Base-by-base conservation (phyloP, 129 eudicot species). In the Scalesia atractyloides region DNA sequence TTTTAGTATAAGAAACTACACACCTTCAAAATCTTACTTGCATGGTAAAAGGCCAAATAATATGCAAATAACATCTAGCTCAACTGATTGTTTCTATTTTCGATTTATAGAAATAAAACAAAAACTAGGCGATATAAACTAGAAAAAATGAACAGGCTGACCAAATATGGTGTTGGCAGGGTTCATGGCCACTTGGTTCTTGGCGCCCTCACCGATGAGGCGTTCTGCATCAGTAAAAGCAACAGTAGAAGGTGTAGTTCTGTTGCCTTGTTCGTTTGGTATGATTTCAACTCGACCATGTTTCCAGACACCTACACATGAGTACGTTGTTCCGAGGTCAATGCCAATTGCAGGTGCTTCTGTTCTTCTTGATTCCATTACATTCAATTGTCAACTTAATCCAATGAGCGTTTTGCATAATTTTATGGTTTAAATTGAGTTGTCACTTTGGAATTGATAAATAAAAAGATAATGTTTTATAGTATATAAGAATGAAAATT, bases 301-400 rank as follows among this genome's bases (percentile, higher is more conserved):
- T 12, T 57, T 57, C 39, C 56, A 58, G 4, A 72, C 76, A 5
- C 24, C 76, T 0, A 61, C 77, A 47, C 69, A 73, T 11, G 69
- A 58, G 47, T 47, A 73, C 0, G 74, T 69, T 33, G 74, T 69
- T 69, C 74, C 74, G 6, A 69, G 74, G 51, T 69, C 74, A n/a
- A 69, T 52, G 24, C 74, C 74, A 20, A 69, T 69, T 1, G 74
- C 74, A 5, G 64, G 74, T 16, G 33, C 69, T 64, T 64, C 69
- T 17, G 10, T 39, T 64, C 51, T 15, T 30, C 47, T 62, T 62
- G 12, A 10, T 13, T 62, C 67, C 67, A 62, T 62, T 62, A 6
- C 47, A 62, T 62, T 62, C 20, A 34, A 62, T 26, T 24, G 65
- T 60, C 65, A 26, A 60, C 65, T 26, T 60, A 60, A 24, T 20